These are phyloP conservation scores for Stephania yunnanensis DNA, from an alignment of 164 flowering plant species.

Conservation along the genomic window DNA sequence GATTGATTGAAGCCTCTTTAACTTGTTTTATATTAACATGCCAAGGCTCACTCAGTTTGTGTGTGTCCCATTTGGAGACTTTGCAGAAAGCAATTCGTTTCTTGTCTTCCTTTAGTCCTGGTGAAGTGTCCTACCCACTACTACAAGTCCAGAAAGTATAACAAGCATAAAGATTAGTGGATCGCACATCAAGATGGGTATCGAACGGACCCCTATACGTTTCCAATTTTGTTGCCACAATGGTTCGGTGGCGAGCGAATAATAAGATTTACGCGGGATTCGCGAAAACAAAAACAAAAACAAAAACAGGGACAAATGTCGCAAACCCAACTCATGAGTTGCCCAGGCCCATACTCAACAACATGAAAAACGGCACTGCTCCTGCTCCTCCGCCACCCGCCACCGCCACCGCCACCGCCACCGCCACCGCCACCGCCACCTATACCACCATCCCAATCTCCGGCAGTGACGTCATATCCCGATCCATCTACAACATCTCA, in stretches of 20 bases:
- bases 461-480: slow-evolving; percentile 31
- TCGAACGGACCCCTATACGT: too few relatives aligned
- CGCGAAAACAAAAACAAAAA: neutral
- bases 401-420: slow-evolving; percentile 11
- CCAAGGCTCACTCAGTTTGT: too few relatives aligned
- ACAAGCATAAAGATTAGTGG: too few relatives aligned
- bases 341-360: neutral
- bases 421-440: slow-evolving; percentile 11
- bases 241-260: neutral
- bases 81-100: too few relatives aligned
- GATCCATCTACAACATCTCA: slow-evolving; percentile 34
- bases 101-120: too few relatives aligned
- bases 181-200: too few relatives aligned
- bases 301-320: neutral
- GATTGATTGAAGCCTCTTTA: too few relatives aligned
- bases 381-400: neutral
- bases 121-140: too few relatives aligned
- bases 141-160: too few relatives aligned
- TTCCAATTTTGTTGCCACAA: neutral
- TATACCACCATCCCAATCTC: slow-evolving; percentile 47
- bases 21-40: too few relatives aligned
- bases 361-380: neutral
- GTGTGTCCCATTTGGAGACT: too few relatives aligned
- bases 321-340: neutral
- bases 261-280: neutral